Percentiles rank a stretch among this genome's conserved stretches.
phyloP scores from a whole-genome alignment of 2,329 filamentous ascomycete species.

The Diaporthe citrichinensis region DNA sequence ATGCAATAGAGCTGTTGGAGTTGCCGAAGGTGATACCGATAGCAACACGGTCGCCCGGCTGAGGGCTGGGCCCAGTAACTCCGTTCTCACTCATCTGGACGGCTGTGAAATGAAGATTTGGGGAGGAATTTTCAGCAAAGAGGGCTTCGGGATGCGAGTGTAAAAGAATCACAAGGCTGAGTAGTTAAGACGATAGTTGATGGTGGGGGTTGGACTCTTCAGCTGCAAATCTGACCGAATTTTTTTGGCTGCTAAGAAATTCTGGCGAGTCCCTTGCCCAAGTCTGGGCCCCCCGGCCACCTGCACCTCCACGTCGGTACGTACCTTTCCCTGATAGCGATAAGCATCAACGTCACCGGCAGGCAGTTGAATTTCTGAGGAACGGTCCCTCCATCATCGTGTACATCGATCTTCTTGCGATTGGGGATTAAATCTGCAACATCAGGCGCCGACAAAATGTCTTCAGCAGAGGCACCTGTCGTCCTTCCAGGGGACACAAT shows the following conservation, averaged over 20 bases:
- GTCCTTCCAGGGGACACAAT: slow-evolving; percentile 88
- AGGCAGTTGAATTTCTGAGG: slow-evolving; percentile 35
- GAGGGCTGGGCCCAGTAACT: slow-evolving; percentile 58
- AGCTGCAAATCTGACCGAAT: slow-evolving; percentile 39
- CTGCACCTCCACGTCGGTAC: neutral
- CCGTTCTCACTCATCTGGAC: slow-evolving; percentile 62
- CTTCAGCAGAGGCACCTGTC: slow-evolving; percentile 63
- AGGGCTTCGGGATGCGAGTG: neutral
- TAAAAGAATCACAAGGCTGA: slow-evolving; percentile 8
- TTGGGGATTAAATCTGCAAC: neutral
- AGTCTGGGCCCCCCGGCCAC: slow-evolving; percentile 31
- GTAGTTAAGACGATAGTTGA: neutral
- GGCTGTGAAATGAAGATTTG: neutral
- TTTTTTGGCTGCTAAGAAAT: slow-evolving; percentile 42
- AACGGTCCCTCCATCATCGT: neutral
- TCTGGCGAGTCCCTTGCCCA: slow-evolving; percentile 30
- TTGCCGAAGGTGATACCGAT: slow-evolving; percentile 99
- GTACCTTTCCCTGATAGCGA: slow-evolving; percentile 33
- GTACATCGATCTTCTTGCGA: slow-evolving; percentile 8
- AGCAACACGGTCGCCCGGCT: slow-evolving; percentile 74
- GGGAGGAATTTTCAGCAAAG: neutral
- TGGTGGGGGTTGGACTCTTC: slow-evolving; percentile 32
- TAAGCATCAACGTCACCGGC: slow-evolving; percentile 21
- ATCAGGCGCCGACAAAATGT: slow-evolving; percentile 61
- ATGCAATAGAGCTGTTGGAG: slow-evolving; percentile 97